Base-by-base conservation (phyloP, 2,329 filamentous ascomycete genomes). In the Arthrobotrys musiformis region DNA sequence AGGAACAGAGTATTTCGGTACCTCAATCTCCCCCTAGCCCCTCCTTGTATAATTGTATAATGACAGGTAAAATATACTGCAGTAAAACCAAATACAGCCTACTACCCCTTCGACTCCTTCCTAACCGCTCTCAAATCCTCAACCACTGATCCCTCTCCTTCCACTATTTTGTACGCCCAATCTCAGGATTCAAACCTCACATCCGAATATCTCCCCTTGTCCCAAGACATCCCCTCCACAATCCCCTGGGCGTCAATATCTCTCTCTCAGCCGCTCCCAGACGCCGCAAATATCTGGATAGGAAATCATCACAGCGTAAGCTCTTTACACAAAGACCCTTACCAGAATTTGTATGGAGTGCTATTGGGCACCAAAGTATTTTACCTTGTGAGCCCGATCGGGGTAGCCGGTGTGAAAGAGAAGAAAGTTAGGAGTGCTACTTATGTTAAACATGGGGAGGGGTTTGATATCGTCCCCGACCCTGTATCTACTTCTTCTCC, bases 291-390 rank as follows among this genome's bases (percentile, higher is more conserved):
- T 82, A 86, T 95, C 81, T 94, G 92, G 92, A 89, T 95, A 60
- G 92, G 92, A 66, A 92, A 92, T 83, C 88, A 89, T 0, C 86
- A 85, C 40, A 92, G 90, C 26, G 86, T 88, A 0, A 94, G 92
- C 0, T 90, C 91, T 0, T 83, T 94, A 66, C 93, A 95, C 84
- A 92, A 91, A 81, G 93, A 95, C 84, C 92, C 92, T 81, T 94
- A 94, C 82, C 92, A 95, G 83, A 95, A 95, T 82, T 87, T 95
- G 0, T 95, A 94, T 82, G 90, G 93, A 0, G 92, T 94, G 81
- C 83, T 94, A 13, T 83, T 89, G 0, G 93, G 92, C 0, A 84
- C 85, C 69, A 95, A 95, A 82, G 89, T 92, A 79, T 95, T 95
- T 80, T 87, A 90, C 0, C 85, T 95, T 0, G 83, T 95, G 0